phyloP scores from a whole-genome alignment of 192 early-diverging fungal species.

The Glomus cerebriforme region DNA sequence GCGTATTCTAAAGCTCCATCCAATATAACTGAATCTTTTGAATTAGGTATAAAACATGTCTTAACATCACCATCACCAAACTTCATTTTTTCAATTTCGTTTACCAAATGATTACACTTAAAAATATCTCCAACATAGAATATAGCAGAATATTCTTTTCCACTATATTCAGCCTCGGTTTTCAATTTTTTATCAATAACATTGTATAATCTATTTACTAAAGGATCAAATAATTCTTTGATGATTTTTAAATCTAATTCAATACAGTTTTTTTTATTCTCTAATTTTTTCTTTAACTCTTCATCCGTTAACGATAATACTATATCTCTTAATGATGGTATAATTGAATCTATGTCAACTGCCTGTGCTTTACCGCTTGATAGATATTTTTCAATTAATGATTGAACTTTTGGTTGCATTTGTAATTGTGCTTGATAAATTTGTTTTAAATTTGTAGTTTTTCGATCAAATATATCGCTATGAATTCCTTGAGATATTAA shows the following conservation, averaged over 20 bases:
- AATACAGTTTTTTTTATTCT: not conserved
- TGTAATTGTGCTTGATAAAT: not conserved
- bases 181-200: not conserved
- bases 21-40: not conserved
- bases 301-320: not conserved
- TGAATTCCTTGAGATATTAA: not conserved
- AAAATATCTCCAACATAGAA: not conserved
- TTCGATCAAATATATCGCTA: not conserved
- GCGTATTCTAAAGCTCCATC: not conserved
- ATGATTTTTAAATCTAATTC: not conserved
- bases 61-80: not conserved
- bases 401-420: not conserved
- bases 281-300: not conserved
- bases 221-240: not conserved
- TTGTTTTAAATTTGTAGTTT: not conserved
- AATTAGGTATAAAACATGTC: not conserved
- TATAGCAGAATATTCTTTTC: not conserved
- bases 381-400: not conserved
- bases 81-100: not conserved
- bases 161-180: not conserved
- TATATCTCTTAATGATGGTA: not conserved
- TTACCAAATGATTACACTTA: not conserved
- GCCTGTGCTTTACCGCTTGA: not conserved
- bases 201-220: not conserved
- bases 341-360: not conserved